Percentiles rank a stretch among this genome's conserved stretches.
These are phyloP conservation scores for Dendrocalamus sinicus DNA, from an alignment of 176 grass and related monocot genomes.

Conservation along the genomic window DNA sequence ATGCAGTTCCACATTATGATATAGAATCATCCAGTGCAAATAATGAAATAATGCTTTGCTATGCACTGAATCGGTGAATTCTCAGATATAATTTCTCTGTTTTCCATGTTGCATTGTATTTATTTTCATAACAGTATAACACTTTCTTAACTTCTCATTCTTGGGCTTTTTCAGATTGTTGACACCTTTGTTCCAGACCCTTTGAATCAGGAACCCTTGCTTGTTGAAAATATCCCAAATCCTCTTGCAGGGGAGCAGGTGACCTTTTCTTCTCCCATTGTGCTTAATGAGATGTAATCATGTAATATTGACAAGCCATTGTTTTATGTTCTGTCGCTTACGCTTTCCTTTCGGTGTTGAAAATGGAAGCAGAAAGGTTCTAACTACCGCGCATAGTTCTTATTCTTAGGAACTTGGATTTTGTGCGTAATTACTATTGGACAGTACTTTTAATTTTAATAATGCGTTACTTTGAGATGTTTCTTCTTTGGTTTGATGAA, in stretches of 20 bases:
- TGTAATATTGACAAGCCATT: constrained; percentile 1
- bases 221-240: constrained; percentile 82
- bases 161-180: constrained; percentile 62
- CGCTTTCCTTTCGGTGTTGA: constrained; percentile 1
- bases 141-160: constrained; percentile 13
- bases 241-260: constrained; percentile 95
- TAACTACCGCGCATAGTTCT: background rate
- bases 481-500: background rate
- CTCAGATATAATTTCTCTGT: background rate
- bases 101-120: background rate
- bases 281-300: constrained; percentile 8
- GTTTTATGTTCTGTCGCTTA: background rate
- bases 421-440: constrained; percentile 1
- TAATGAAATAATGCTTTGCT: background rate
- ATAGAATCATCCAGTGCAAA: background rate
- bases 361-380: constrained; percentile 11
- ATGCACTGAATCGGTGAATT: constrained; percentile 1
- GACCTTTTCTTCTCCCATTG: constrained; percentile 1
- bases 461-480: background rate
- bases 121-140: constrained; percentile 15
- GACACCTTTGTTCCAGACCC: constrained; percentile 77
- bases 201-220: constrained; percentile 71
- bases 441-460: background rate
- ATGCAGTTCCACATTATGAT: background rate
- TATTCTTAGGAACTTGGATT: background rate